Conservation (phyloP, 176 grass and related monocot genomes). For the Alloteropsis semialata region DNA sequence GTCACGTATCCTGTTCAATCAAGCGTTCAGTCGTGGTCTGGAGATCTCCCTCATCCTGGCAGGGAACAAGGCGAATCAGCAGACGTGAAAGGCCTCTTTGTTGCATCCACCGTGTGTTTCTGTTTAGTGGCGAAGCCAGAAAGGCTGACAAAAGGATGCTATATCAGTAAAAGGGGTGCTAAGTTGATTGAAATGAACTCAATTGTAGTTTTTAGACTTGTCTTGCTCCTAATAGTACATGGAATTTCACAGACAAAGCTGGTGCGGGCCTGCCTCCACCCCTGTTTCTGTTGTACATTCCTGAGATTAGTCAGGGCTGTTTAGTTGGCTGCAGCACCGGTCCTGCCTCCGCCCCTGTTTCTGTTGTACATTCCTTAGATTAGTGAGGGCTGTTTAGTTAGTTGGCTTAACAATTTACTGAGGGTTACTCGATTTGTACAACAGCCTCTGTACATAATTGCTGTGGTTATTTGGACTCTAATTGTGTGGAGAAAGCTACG, state of each 20-base stretch:
- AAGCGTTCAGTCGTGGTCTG: constrained; percentile 88
- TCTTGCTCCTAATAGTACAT: too few relatives aligned
- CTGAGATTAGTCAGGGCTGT: neutral
- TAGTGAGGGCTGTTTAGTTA: neutral
- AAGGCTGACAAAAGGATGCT: too few relatives aligned
- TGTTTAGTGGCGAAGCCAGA: too few relatives aligned
- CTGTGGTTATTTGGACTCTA: neutral
- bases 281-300: constrained; percentile 25
- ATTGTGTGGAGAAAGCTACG: neutral
- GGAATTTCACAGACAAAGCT: too few relatives aligned
- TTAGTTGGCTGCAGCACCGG: too few relatives aligned
- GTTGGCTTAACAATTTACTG: neutral
- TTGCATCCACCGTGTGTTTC: neutral
- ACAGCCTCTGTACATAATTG: neutral
- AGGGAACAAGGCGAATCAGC: constrained; percentile 87
- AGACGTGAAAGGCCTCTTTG: constrained; percentile 27
- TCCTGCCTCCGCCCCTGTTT: too few relatives aligned
- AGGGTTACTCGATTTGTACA: neutral
- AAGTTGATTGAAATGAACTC: too few relatives aligned
- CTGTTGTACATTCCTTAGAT: constrained; percentile 25
- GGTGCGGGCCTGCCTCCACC: too few relatives aligned
- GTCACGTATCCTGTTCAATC: constrained; percentile 83
- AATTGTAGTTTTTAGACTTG: too few relatives aligned
- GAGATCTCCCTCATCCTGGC: constrained; percentile 98
- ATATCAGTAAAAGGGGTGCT: too few relatives aligned